phyloP scores from a whole-genome alignment of 2,329 filamentous ascomycete genomes.

The Colletotrichum lindemuthianum region DNA sequence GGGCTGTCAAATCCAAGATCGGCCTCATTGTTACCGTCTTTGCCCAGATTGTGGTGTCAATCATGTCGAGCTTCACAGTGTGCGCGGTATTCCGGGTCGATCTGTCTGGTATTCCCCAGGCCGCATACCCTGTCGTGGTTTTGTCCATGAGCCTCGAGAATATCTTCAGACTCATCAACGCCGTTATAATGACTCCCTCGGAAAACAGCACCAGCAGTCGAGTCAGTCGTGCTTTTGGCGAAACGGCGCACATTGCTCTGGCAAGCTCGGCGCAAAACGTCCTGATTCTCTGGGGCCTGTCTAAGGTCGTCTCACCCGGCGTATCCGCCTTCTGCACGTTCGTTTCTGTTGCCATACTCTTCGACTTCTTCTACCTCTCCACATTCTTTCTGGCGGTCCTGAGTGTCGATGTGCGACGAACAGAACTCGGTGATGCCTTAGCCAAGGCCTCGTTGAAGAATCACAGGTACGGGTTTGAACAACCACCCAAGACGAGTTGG shows the following conservation, averaged over 20 bases:
- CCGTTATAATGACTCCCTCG: slow-evolving; percentile 76
- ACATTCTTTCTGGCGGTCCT: slow-evolving; percentile 84
- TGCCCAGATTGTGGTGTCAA: slow-evolving; percentile 75
- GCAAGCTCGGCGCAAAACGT: slow-evolving; percentile 76
- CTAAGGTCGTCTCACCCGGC: slow-evolving; percentile 73
- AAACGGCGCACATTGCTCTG: slow-evolving; percentile 76
- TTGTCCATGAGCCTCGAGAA: slow-evolving; percentile 82
- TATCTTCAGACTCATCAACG: slow-evolving; percentile 81
- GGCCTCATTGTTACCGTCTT: slow-evolving; percentile 78
- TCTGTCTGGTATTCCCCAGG: slow-evolving; percentile 77
- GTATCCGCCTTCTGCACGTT: slow-evolving; percentile 82
- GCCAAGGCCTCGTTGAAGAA: slow-evolving; percentile 62
- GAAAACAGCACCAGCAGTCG: slow-evolving; percentile 75
- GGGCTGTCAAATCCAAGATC: slow-evolving; percentile 79
- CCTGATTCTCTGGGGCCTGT: slow-evolving; percentile 71
- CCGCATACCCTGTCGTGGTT: slow-evolving; percentile 80
- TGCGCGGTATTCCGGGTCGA: slow-evolving; percentile 81
- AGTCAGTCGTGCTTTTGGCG: slow-evolving; percentile 78
- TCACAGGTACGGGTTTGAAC: slow-evolving; percentile 42
- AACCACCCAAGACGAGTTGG: slow-evolving; percentile 60
- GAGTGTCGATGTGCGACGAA: slow-evolving; percentile 80
- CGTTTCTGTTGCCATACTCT: slow-evolving; percentile 76
- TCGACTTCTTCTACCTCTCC: slow-evolving; percentile 81
- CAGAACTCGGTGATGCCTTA: slow-evolving; percentile 79
- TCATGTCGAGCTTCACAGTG: slow-evolving; percentile 82